These are phyloP conservation scores for Saprolegnia diclina DNA, from an alignment of 352 stramenopile species.

Conservation along the genomic window DNA sequence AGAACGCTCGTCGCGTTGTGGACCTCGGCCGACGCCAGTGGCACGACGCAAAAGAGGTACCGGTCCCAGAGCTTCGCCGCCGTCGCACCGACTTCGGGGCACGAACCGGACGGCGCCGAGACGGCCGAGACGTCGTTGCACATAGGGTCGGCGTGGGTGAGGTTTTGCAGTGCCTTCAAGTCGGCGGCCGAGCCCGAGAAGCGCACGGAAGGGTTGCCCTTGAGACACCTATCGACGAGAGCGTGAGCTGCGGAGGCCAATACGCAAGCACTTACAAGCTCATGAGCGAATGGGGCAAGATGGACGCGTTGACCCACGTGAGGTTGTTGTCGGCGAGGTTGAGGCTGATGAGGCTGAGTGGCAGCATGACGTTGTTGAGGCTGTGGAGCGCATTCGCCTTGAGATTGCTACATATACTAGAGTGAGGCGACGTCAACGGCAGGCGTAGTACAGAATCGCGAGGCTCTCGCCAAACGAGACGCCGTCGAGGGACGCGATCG, in stretches of 20 bases:
- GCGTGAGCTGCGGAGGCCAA: neutral
- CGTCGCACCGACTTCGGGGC: neutral
- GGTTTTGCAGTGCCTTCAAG: neutral
- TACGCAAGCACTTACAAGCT: neutral
- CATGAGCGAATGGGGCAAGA: neutral
- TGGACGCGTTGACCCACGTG: slow-evolving; percentile 2
- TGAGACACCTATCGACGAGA: neutral
- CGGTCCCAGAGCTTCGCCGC: neutral
- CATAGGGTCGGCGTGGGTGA: neutral
- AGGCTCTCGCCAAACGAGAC: neutral
- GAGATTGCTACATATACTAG: slow-evolving; percentile 8
- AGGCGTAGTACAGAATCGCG: neutral
- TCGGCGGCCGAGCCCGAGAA: neutral
- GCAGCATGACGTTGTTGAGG: slow-evolving; percentile 9
- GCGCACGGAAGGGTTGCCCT: neutral
- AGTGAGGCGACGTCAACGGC: neutral
- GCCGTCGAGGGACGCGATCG: neutral
- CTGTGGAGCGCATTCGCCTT: neutral
- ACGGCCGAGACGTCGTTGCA: neutral
- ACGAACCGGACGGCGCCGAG: neutral
- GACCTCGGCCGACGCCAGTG: neutral
- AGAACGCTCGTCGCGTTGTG: neutral
- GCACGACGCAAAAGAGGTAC: neutral
- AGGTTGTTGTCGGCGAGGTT: neutral
- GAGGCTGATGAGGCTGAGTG: neutral